Conservation (phyloP, 106 monocot species). For the Platanthera zijinensis region DNA sequence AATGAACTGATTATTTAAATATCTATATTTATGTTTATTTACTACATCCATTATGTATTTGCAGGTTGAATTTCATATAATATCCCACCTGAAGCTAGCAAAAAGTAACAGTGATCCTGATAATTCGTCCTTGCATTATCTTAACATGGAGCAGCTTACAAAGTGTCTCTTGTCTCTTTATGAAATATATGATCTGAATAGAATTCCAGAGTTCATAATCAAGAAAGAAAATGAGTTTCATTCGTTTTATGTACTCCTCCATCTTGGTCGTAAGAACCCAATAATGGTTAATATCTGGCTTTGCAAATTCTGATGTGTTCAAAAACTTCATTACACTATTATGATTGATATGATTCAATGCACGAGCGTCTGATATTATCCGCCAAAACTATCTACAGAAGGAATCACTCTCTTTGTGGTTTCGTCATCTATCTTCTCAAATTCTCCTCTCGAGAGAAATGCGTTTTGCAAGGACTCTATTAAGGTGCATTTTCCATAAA, state of each 20-base stretch:
- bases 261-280: constrained; percentile 57
- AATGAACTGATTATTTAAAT: background rate
- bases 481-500: constrained; percentile 39
- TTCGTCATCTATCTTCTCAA: constrained; percentile 39
- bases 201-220: constrained; percentile 24
- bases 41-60: constrained; percentile 11
- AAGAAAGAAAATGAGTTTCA: constrained; percentile 72
- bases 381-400: constrained; percentile 29
- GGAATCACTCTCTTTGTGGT: constrained; percentile 70
- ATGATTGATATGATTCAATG: background rate
- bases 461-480: constrained; percentile 50
- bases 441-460: constrained; percentile 72
- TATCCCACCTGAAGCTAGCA: constrained; percentile 67
- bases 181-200: constrained; percentile 56
- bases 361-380: constrained; percentile 1
- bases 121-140: constrained; percentile 60
- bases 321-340: constrained; percentile 7
- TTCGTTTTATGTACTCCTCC: constrained; percentile 85
- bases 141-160: constrained; percentile 90
- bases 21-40: constrained; percentile 1
- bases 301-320: constrained; percentile 5
- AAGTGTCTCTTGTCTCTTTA: constrained; percentile 75
- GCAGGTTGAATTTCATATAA: constrained; percentile 77
- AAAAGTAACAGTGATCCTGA: constrained; percentile 28
- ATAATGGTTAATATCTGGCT: constrained; percentile 46